Base-by-base conservation (phyloP, 2,329 filamentous ascomycete genomes). In the Beauveria brongniartii region DNA sequence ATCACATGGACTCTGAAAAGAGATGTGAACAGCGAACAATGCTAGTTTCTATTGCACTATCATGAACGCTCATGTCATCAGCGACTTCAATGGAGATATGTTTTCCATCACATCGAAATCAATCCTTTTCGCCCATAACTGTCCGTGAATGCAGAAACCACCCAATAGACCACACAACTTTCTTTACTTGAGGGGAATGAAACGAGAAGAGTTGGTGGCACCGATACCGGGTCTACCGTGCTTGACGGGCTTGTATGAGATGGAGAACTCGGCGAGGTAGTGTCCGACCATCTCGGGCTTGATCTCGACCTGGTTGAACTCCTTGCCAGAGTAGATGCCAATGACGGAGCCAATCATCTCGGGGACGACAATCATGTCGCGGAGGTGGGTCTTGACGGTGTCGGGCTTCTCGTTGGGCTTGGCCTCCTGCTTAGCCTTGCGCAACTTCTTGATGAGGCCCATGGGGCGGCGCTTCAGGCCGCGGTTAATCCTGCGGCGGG, bases 221-320 rank as follows among this genome's bases (percentile, higher is more conserved):
- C 94, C 94, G 77, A 99, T 99, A 97, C 94, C 94, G 76, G 94
- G 94, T 81, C 94, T 86, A 88, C 94, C 94, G 90, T 99, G 94
- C 91, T 97, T 99, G 89, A 99, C 94, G 75, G 94, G 94, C 84
- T 92, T 92, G 91, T 99, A 99, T 84, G 93, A 94, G 84, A 99
- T 99, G 71, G 92, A 97, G 87, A 99, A 99, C 83, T 99, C 94
- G 75, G 85, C 94, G 70, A 99, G 86, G 86, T 97, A 97, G 86
- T 97, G 93, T 79, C 94, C 94, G 80, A 99, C 94, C 94, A 99
- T 99, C 87, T 99, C 94, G 73, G 94, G 94, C 89, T 97, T 97
- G 84, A 99, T 94, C 82, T 99, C 94, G 73, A 99, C 92, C 87
- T 97, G 93, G 89, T 99, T 99, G 90, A 99, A 99, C 82, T 97